Base-by-base conservation (phyloP, 2,329 filamentous ascomycete species). In the Venturia oleaginea region DNA sequence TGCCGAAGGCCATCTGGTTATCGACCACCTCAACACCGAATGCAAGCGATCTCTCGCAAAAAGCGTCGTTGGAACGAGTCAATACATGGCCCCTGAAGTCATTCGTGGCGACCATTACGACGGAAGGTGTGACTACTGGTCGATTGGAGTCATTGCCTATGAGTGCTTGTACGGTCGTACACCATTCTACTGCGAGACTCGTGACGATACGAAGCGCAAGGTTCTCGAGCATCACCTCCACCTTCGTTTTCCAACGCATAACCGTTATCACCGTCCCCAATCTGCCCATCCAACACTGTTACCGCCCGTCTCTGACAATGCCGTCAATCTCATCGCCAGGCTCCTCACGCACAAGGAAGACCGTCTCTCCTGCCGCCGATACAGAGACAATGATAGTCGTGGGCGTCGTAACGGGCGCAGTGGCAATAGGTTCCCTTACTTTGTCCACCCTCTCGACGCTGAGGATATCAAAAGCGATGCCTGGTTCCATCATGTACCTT, bases 41-140 rank as follows among this genome's bases (percentile, higher is more conserved):
- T 84, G 88, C 32, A 38, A 37, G 43, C 48, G 65, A 24, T 30
- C 84, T 40, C 83, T 91, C 40, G 93, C 93, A 1, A 85, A 87
- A 69, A 96, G 92, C 57, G 86, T 96, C 0, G 93, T 97, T 13
- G 93, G 93, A 2, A 97, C 94, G 2, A 96, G 92, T 73, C 93
- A 97, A 73, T 97, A 97, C 78, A 97, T 97, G 94, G 93, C 94
- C 0, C 93, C 93, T 1, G 94, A 97, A 78, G 90, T 97, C 22
- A 87, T 97, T 65, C 81, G 84, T 68, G 91, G 92, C 34, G 84
- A 91, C 60, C 78, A 83, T 43, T 97, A 97, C 74, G 94, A 97
- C 76, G 93, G 90, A 37, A 84, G 93, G 71, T 97, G 93, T 76
- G 93, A 97, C 76, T 97, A 84, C 91, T 97, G 90, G 93, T 97